Evolutionary conservation across 495 filamentous ascomycete genomes (phyloP), one percentile per base, ranked within the genome.

Genomic region (Penicillium manginii): DNA sequence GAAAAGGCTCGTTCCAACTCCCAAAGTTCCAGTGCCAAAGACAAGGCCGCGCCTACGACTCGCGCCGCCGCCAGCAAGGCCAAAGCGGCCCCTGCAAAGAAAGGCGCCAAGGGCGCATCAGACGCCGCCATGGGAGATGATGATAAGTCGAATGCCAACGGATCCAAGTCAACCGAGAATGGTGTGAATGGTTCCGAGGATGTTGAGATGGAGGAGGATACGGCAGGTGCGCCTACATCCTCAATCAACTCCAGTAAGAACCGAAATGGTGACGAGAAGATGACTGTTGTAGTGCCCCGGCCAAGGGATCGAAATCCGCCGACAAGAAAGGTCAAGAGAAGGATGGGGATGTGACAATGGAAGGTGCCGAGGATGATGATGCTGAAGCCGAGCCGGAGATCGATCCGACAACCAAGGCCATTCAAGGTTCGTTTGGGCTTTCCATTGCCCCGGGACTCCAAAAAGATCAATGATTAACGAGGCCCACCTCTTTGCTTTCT

Each of bases 211-310:
- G 86, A 85, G 73, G 88, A 90, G 77, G 86, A 89, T 77, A 83
- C 82, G 74, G 80, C 80, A 73, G 81, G 77, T 77, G 77, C 70
- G 77, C 74, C 77, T 78, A 78, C 71, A 76, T 78, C 77, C 73
- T 78, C 76, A 72, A 71, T 73, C 72, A 75, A 74, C 71, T 69
- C 82, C 72, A 78, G 77, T 56, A 89, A 86, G 78, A 84, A 81
- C 60, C 87, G 88, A 78, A 86, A 91, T 78, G 88, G 88, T 71
- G 85, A 91, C 74, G 85, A 87, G 70, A 83, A 89, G 79, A 93
- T 93, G 88, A 93, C 90, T 54, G 88, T 93, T 65, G 90, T 92
- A 72, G 88, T 93, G 52, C 90, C 89, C 89, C 88, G 57, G 84
- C 88, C 60, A 93, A 91, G 76, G 77, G 81, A 70, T 81, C 83